These are phyloP conservation scores for Chlorella sp. DNA, from an alignment of 139 green algal genomes.

Conservation along the genomic window DNA sequence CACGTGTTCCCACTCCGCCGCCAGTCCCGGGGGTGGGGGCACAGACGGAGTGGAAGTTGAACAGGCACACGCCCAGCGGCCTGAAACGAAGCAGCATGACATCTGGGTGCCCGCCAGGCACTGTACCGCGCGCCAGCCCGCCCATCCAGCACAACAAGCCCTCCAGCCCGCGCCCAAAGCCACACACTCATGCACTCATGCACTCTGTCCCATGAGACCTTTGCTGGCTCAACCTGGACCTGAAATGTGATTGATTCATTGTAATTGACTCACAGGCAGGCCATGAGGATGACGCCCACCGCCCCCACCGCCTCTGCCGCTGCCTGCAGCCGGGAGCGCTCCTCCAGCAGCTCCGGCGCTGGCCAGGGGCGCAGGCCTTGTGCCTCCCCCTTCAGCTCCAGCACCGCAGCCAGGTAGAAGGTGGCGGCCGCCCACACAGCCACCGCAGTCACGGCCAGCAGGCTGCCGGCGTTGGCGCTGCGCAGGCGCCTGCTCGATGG, in stretches of 20 bases:
- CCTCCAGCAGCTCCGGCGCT: background rate
- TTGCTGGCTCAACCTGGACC: too few species aligned
- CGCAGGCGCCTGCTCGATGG: constrained; percentile 7
- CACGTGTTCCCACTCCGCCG: background rate
- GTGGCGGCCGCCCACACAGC: background rate
- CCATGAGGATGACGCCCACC: background rate
- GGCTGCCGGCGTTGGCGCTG: background rate
- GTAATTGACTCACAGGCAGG: constrained; percentile 27
- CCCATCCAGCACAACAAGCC: background rate
- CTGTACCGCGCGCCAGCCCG: too few species aligned
- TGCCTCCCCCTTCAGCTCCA: background rate
- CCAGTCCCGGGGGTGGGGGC: background rate
- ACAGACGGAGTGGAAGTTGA: background rate
- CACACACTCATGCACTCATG: background rate
- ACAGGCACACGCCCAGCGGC: too few species aligned
- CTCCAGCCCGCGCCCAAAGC: too few species aligned
- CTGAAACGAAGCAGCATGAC: too few species aligned
- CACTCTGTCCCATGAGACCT: too few species aligned
- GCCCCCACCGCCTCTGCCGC: too few species aligned
- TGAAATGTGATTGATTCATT: too few species aligned
- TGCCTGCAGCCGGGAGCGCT: background rate
- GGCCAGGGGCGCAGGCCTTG: constrained; percentile 5
- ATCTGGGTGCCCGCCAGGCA: too few species aligned
- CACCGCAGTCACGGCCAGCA: background rate
- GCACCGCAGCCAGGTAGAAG: background rate